A percentile compares a stretch with the other conserved stretches of the same genome.
These are phyloP conservation scores for Hippophae rhamnoides DNA, from an alignment of 306 rosid genomes.

Conservation along the genomic window DNA sequence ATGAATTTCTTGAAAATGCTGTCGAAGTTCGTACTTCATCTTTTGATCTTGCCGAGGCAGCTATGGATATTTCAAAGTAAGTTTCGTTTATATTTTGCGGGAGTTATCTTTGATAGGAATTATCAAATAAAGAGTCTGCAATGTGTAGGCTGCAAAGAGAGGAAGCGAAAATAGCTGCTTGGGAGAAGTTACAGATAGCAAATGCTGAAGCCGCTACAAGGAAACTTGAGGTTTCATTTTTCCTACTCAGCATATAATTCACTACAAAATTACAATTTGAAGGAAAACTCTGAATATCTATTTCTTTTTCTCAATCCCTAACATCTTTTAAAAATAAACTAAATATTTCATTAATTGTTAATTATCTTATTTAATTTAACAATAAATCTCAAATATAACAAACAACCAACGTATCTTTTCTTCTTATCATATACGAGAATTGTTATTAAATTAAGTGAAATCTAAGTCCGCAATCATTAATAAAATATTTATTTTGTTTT, in stretches of 20 bases:
- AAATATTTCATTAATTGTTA: too few species aligned
- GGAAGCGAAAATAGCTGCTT: slow-evolving; percentile 78
- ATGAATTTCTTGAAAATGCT: slow-evolving; percentile 25
- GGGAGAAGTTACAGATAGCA: slow-evolving; percentile 89
- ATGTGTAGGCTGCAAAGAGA: slow-evolving; percentile 53
- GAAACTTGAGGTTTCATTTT: slow-evolving; percentile 61
- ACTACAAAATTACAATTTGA: neutral
- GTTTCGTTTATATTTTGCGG: slow-evolving; percentile 1
- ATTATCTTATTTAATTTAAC: too few species aligned
- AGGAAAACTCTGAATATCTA: too few species aligned
- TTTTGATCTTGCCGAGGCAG: slow-evolving; percentile 46
- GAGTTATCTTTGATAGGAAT: neutral
- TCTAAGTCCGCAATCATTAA: too few species aligned
- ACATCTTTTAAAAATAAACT: too few species aligned
- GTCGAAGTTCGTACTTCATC: slow-evolving; percentile 29
- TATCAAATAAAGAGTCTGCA: neutral
- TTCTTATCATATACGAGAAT: too few species aligned
- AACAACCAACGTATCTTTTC: too few species aligned
- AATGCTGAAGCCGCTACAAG: slow-evolving; percentile 77
- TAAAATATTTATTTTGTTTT: too few species aligned
- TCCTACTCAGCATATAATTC: slow-evolving; percentile 1
- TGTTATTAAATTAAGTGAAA: too few species aligned
- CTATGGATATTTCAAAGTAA: slow-evolving; percentile 49
- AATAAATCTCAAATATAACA: too few species aligned
- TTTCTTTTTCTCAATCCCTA: too few species aligned